Evolutionary conservation across 116 monocot species (phyloP).

Genomic region (Cymodocea nodosa): DNA sequence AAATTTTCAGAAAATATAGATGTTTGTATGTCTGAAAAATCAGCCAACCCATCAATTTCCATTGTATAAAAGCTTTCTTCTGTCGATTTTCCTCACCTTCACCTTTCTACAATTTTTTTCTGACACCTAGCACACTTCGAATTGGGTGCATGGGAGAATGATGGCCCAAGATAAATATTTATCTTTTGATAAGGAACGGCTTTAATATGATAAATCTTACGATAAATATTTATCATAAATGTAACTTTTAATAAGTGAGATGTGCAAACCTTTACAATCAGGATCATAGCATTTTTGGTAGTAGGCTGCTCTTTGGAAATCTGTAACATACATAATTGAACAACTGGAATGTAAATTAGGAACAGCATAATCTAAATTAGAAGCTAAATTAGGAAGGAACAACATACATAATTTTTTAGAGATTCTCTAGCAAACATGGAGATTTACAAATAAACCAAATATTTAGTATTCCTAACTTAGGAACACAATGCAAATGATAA

Average conservation of each 20-base stretch:
- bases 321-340: constrained; percentile 83
- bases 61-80: too few relatives aligned
- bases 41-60: too few relatives aligned
- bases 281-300: constrained; percentile 98
- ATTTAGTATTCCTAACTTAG: too few relatives aligned
- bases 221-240: not conserved
- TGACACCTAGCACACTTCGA: constrained; percentile 57
- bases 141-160: constrained; percentile 73
- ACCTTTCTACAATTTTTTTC: too few relatives aligned
- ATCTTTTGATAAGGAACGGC: not conserved
- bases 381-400: not conserved
- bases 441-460: too few relatives aligned
- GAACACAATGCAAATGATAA: too few relatives aligned
- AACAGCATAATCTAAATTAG: not conserved
- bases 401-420: not conserved
- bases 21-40: too few relatives aligned
- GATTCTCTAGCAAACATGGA: too few relatives aligned
- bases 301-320: constrained; percentile 60
- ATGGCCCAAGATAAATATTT: constrained; percentile 41
- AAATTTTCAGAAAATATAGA: too few relatives aligned
- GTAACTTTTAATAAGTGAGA: not conserved
- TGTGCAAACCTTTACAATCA: constrained; percentile 69
- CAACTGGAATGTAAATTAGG: not conserved
- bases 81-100: too few relatives aligned
- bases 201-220: not conserved